Percentiles rank a stretch among this genome's conserved stretches.
These are phyloP conservation scores for Kuraishia molischiana DNA, from an alignment of 805 yeast genomes.

Conservation along the genomic window DNA sequence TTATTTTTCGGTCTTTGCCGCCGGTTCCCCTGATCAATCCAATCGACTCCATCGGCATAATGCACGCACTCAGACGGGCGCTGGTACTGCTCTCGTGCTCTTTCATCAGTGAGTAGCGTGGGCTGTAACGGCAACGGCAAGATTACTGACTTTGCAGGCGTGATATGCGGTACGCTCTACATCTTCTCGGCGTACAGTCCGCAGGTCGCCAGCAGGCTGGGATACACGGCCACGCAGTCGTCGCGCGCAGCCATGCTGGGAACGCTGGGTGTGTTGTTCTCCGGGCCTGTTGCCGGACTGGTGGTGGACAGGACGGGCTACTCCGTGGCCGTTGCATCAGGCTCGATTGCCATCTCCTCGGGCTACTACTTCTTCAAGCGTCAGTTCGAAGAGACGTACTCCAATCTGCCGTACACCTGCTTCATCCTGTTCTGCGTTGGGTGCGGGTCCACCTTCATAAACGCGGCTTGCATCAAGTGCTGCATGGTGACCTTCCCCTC, in stretches of 20 bases:
- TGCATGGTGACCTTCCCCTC: slow-evolving; percentile 63
- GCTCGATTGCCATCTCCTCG: slow-evolving; percentile 34
- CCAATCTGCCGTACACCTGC: slow-evolving; percentile 32
- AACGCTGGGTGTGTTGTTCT: slow-evolving; percentile 48
- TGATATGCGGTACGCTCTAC: slow-evolving; percentile 67
- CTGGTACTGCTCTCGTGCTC: slow-evolving; percentile 11
- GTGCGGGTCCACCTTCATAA: slow-evolving; percentile 56
- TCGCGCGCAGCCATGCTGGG: slow-evolving; percentile 61
- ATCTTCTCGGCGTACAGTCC: slow-evolving; percentile 73
- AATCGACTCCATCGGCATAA: too few relatives aligned
- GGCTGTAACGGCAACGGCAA: not conserved
- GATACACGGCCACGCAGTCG: slow-evolving; percentile 51
- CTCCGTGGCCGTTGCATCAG: slow-evolving; percentile 37
- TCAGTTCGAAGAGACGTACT: slow-evolving; percentile 33
- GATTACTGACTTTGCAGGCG: slow-evolving; percentile 20
- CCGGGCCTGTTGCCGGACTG: slow-evolving; percentile 62
- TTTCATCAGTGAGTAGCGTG: slow-evolving; percentile 9
- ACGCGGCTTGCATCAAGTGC: slow-evolving; percentile 59
- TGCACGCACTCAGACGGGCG: slow-evolving; percentile 7
- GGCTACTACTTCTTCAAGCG: slow-evolving; percentile 50
- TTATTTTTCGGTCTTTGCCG: too few relatives aligned
- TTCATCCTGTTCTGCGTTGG: slow-evolving; percentile 49
- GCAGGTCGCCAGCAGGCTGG: slow-evolving; percentile 51
- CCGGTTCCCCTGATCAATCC: too few relatives aligned
- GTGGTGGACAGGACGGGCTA: slow-evolving; percentile 59